Base-by-base conservation (phyloP, 2,329 filamentous ascomycete species). In the Canariomyces notabilis region DNA sequence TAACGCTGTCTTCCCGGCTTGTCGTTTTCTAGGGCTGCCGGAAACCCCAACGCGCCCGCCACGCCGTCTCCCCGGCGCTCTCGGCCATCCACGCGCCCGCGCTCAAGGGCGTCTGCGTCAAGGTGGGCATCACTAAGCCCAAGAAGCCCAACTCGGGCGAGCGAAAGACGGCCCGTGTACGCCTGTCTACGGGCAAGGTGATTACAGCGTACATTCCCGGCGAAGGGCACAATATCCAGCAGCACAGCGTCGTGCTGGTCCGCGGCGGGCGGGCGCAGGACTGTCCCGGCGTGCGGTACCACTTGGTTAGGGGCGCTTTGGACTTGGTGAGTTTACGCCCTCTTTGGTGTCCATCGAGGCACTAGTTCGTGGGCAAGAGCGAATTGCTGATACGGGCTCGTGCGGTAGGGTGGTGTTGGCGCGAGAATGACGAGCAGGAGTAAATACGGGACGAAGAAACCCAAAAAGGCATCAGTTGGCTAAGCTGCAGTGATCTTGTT, bases 81-180 rank as follows among this genome's bases (percentile, higher is more conserved):
- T 75, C 76, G 40, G 76, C 75, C 53, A 77, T 76, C 51, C 67
- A 80, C 42, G 78, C 87, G 35, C 89, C 93, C 4, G 80, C 86
- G 63, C 83, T 95, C 71, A 97, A 97, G 74, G 93, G 91, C 58
- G 93, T 98, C 31, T 97, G 93, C 67, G 73, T 98, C 54, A 90
- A 94, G 65, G 93, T 97, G 50, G 89, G 88, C 61, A 87, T 90
- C 59, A 89, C 87, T 59, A 89, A 93, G 62, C 93, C 93, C 46
- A 98, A 98, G 82, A 98, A 98, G 72, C 93, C 93, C 56, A 98
- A 98, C 69, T 98, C 93, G 21, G 93, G 90, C 46, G 89, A 97
- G 76, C 78, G 93, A 54, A 98, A 98, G 75, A 93, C 89, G 48
- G 91, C 91, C 2, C 88, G 91, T 74, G 85, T 98, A 16, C 77